A percentile compares a stretch with the other conserved stretches of the same genome.
phyloP scores from a whole-genome alignment of 345 rosid genomes.

The Euphorbia peplus region DNA sequence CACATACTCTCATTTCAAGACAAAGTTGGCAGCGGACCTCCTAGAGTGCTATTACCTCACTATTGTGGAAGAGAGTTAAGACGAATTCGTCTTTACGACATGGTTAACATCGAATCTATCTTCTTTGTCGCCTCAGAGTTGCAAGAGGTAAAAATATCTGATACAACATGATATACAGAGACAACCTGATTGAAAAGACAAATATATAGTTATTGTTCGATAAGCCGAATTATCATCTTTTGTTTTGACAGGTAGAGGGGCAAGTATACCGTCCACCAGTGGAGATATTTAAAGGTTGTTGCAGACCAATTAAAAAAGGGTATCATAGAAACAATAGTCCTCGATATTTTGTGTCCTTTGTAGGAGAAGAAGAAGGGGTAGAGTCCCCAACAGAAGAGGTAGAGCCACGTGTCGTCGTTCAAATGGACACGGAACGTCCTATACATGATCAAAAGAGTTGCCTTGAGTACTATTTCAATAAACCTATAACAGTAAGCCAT shows the following conservation, averaged over 20 bases:
- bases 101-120: slow-evolving; percentile 49
- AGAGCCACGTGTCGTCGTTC: slow-evolving; percentile 59
- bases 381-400: slow-evolving; percentile 26
- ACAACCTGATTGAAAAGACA: too few relatives aligned
- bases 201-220: too few relatives aligned
- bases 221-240: too few relatives aligned
- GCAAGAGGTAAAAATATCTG: too few relatives aligned
- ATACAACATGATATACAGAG: too few relatives aligned
- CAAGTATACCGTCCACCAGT: slow-evolving; percentile 65
- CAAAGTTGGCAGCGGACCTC: slow-evolving; percentile 41
- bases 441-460: slow-evolving; percentile 77
- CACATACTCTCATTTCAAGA: slow-evolving; percentile 42
- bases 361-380: slow-evolving; percentile 40
- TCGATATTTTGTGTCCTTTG: slow-evolving; percentile 55
- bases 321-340: slow-evolving; percentile 50
- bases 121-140: slow-evolving; percentile 86
- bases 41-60: slow-evolving; percentile 54
- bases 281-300: slow-evolving; percentile 63
- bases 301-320: slow-evolving; percentile 66
- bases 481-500: slow-evolving; percentile 59
- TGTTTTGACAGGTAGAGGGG: slow-evolving; percentile 54
- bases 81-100: slow-evolving; percentile 81
- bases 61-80: slow-evolving; percentile 61
- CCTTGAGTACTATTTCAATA: slow-evolving; percentile 69
- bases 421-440: slow-evolving; percentile 93